phyloP scores from a whole-genome alignment of 345 rosid species.

The Arabis hirsuta region DNA sequence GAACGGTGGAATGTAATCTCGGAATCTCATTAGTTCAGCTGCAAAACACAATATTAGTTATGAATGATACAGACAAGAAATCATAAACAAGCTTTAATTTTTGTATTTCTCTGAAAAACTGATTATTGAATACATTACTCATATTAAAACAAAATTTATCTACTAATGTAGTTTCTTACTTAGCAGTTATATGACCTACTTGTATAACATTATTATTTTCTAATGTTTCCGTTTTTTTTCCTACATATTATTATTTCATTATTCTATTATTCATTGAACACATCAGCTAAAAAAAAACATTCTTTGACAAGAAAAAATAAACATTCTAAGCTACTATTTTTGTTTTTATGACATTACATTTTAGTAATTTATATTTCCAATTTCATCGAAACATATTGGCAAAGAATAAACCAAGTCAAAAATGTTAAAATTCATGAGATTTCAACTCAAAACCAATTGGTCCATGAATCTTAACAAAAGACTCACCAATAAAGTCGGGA shows the following conservation, averaged over 20 bases:
- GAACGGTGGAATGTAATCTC: conserved; percentile 49
- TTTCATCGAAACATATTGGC: background rate
- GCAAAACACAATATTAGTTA: background rate
- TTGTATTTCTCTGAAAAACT: background rate
- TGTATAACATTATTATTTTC: background rate
- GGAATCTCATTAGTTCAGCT: conserved; percentile 56
- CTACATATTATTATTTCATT: background rate
- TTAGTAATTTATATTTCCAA: background rate
- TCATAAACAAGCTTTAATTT: background rate
- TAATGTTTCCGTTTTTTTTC: background rate
- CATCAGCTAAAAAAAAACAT: too few species aligned
- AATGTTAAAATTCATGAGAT: too few species aligned
- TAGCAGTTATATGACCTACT: background rate
- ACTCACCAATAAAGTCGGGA: conserved; percentile 61
- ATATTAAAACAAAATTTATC: background rate
- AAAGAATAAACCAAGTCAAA: background rate
- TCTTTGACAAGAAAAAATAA: background rate
- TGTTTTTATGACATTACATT: background rate
- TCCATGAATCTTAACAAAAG: too few species aligned
- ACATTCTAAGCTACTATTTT: background rate
- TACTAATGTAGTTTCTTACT: background rate
- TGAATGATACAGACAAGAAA: background rate
- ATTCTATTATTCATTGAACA: background rate
- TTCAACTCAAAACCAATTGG: too few species aligned
- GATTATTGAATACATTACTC: background rate